These are phyloP conservation scores for Candida frijolesensis DNA, from an alignment of 1,139 yeast species.

Conservation along the genomic window DNA sequence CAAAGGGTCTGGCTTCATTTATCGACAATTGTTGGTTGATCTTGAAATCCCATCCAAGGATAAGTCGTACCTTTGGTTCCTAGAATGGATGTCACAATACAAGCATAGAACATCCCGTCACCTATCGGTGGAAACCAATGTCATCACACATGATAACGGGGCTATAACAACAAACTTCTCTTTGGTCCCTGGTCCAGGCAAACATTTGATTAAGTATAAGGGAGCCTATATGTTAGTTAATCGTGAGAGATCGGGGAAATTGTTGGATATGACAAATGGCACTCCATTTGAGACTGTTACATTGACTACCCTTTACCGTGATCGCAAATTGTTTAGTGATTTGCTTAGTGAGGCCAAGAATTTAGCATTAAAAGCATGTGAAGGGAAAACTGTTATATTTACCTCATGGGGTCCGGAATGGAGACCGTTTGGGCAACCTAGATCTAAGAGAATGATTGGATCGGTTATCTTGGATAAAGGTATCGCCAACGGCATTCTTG, in stretches of 20 bases:
- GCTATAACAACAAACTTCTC: slow-evolving; percentile 84
- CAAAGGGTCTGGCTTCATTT: slow-evolving; percentile 65
- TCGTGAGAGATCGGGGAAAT: slow-evolving; percentile 86
- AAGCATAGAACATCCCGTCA: slow-evolving; percentile 77
- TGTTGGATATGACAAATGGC: slow-evolving; percentile 88
- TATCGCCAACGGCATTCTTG: slow-evolving; percentile 61
- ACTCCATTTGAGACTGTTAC: slow-evolving; percentile 96
- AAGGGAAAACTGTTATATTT: slow-evolving; percentile 91
- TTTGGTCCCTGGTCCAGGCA: slow-evolving; percentile 98
- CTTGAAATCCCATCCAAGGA: slow-evolving; percentile 93
- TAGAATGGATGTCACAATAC: slow-evolving; percentile 94
- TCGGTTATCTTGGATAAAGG: slow-evolving; percentile 85
- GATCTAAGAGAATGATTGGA: slow-evolving; percentile 80
- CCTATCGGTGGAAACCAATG: slow-evolving; percentile 85
- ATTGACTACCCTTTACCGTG: slow-evolving; percentile 84
- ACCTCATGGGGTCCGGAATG: slow-evolving; percentile 99
- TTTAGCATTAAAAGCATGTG: slow-evolving; percentile 79
- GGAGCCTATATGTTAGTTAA: slow-evolving; percentile 89
- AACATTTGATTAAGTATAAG: slow-evolving; percentile 80
- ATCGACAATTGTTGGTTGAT: slow-evolving; percentile 86
- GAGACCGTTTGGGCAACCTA: slow-evolving; percentile 97
- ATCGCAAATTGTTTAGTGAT: slow-evolving; percentile 69
- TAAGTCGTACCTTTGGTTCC: slow-evolving; percentile 90
- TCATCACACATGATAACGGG: slow-evolving; percentile 90
- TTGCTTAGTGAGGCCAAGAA: slow-evolving; percentile 81